Percentiles rank a stretch among this genome's conserved stretches.
phyloP scores from a whole-genome alignment of 2,329 filamentous ascomycete genomes.

The Trichoderma citrinoviride region DNA sequence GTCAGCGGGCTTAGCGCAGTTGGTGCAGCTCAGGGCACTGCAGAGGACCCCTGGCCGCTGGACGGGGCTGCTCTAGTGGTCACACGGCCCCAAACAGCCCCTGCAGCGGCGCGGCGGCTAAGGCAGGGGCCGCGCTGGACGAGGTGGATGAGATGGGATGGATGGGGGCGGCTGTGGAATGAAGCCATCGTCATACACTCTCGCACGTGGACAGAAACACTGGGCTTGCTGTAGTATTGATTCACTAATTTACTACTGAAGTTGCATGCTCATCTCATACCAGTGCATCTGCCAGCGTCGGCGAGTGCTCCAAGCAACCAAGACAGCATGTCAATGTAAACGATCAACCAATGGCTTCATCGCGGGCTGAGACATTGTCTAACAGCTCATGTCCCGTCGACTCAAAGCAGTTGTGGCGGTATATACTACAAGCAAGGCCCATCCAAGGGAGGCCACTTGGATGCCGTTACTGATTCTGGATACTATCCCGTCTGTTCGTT shows the following conservation, averaged over 20 bases:
- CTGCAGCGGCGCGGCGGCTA: constrained; percentile 12
- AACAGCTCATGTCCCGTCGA: background rate
- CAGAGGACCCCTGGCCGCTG: background rate
- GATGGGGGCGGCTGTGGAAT: background rate
- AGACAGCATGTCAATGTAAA: background rate
- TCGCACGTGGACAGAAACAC: no score
- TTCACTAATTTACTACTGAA: background rate
- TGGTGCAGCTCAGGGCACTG: background rate
- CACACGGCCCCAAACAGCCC: constrained; percentile 8
- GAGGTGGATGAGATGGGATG: background rate
- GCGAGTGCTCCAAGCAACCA: background rate
- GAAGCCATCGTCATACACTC: no score
- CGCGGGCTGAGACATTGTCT: background rate
- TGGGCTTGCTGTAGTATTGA: no score
- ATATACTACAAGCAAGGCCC: background rate
- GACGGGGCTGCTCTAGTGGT: background rate
- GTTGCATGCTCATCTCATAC: background rate
- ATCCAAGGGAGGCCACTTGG: background rate
- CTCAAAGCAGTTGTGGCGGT: background rate
- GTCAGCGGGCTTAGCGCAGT: background rate
- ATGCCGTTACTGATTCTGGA: no score
- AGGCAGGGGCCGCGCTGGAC: constrained; percentile 9
- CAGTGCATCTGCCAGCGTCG: background rate
- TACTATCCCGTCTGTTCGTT: no score
- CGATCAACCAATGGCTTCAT: background rate